Evolutionary conservation across 768 basidiomycete species (phyloP).

Genomic region (Paxillus rubicundulus): DNA sequence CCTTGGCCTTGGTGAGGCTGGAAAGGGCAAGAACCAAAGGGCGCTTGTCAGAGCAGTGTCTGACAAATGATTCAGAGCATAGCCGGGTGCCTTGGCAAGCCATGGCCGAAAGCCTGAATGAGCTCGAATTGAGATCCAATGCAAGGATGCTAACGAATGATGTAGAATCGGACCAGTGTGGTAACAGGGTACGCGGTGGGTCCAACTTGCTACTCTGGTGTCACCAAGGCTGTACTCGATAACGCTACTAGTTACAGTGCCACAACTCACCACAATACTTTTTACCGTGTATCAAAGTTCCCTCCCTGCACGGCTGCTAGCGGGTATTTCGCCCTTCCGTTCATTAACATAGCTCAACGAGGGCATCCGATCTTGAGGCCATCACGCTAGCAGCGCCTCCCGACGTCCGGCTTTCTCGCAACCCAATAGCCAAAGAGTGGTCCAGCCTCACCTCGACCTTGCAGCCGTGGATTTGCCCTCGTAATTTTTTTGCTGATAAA

Average conservation of each 20-base stretch:
- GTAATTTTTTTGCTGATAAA: constrained; percentile 17
- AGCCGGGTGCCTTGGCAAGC: constrained; percentile 1
- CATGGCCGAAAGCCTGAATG: not conserved
- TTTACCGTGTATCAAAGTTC: not conserved
- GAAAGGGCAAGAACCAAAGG: not conserved
- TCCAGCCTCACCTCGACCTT: constrained; percentile 25
- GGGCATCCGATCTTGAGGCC: constrained; percentile 2
- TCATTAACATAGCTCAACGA: constrained; percentile 5
- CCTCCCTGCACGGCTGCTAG: not conserved
- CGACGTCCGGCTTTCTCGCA: constrained; percentile 15
- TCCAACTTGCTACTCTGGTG: constrained; percentile 8
- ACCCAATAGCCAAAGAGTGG: constrained; percentile 3
- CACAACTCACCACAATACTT: not conserved
- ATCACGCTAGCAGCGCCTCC: constrained; percentile 16
- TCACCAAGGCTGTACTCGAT: constrained; percentile 12
- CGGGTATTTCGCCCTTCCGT: constrained; percentile 10
- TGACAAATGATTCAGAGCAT: not conserved
- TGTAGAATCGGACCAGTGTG: too few relatives aligned
- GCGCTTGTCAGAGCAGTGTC: not conserved
- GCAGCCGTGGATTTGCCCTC: constrained; percentile 14
- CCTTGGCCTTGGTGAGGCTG: not conserved
- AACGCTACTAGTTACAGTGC: constrained; percentile 2
- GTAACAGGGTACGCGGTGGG: too few relatives aligned
- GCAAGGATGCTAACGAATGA: not conserved
- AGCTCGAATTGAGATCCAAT: not conserved